Evolutionary conservation across 192 early-diverging fungal species (phyloP).

Genomic region (Dissophora ornata): DNA sequence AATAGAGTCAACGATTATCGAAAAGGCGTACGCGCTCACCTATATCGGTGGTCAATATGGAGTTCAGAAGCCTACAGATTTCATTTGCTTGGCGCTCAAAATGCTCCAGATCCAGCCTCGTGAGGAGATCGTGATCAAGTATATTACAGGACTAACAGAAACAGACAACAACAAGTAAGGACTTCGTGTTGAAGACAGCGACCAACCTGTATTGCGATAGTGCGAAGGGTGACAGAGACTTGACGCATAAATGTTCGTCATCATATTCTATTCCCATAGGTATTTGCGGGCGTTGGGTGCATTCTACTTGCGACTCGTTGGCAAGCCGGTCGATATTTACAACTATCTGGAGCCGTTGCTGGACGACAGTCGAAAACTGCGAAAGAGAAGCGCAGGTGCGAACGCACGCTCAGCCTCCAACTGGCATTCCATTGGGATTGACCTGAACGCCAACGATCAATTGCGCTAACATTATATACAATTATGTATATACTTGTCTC

Average conservation of each 20-base stretch:
- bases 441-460: too few relatives aligned
- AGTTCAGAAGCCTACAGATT: constrained; percentile 89
- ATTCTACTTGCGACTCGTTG: constrained; percentile 89
- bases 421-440: too few relatives aligned
- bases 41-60: constrained; percentile 89
- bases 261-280: too few relatives aligned
- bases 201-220: too few relatives aligned
- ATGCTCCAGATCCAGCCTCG: constrained; percentile 94
- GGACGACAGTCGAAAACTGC: constrained; percentile 87
- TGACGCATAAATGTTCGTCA: too few relatives aligned
- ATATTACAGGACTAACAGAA: constrained; percentile 65
- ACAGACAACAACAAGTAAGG: constrained; percentile 49
- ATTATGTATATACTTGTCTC: too few relatives aligned
- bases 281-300: constrained; percentile 91
- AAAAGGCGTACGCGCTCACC: constrained; percentile 81
- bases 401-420: too few relatives aligned
- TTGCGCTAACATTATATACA: neutral
- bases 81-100: constrained; percentile 89
- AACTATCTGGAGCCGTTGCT: constrained; percentile 86
- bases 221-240: too few relatives aligned
- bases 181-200: too few relatives aligned
- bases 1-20: constrained; percentile 86
- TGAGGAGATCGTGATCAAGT: constrained; percentile 85
- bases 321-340: constrained; percentile 83
- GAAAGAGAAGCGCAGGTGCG: constrained; percentile 64